Evolutionary conservation across 2,329 filamentous ascomycete genomes (phyloP), one percentile per base, ranked within the genome.

Genomic region (Tympanopsis confertula): DNA sequence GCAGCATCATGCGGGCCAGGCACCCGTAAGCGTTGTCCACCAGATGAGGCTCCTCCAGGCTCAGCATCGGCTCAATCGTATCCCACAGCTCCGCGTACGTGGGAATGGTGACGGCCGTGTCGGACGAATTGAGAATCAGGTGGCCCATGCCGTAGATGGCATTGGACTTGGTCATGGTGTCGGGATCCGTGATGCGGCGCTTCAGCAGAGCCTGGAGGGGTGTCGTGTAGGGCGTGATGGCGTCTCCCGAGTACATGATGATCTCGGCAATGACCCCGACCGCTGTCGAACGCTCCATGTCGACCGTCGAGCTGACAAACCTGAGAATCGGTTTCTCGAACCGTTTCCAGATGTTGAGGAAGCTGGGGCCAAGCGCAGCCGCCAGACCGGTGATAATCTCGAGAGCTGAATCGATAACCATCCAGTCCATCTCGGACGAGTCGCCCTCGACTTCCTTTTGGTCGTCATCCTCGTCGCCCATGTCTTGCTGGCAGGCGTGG

Each of bases 391-490:
- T 86, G 36, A 95, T 70, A 35, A 94, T 86, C 46, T 96, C 91
- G 39, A 96, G 74, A 22, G 86, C 88, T 7, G 87, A 94, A 64
- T 98, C 91, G 38, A 96, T 82, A 37, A 94, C 82, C 14, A 95
- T 76, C 91, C 91, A 96, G 66, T 96, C 91, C 52, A 94, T 94
- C 64, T 98, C 91, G 3, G 89, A 94, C 20, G 82, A 82, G 56
- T 87, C 89, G 38, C 66, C 66, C 39, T 83, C 76, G 7, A 78
- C 67, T 13, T 80, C 78, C 39, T 77, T n/a, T 7, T n/a, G 71
- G 44, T 82, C 75, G 48, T 89, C 87, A 39, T 85, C 82, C 43
- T 26, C 22, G 22, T 26, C 22, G 22, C 82, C 85, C 15, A 93
- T 75, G 54, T 95, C 89, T 53, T 89, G 77, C 63, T 98, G 91